phyloP scores from a whole-genome alignment of 164 flowering plant species.

The Kalanchoe fedtschenkoi region DNA sequence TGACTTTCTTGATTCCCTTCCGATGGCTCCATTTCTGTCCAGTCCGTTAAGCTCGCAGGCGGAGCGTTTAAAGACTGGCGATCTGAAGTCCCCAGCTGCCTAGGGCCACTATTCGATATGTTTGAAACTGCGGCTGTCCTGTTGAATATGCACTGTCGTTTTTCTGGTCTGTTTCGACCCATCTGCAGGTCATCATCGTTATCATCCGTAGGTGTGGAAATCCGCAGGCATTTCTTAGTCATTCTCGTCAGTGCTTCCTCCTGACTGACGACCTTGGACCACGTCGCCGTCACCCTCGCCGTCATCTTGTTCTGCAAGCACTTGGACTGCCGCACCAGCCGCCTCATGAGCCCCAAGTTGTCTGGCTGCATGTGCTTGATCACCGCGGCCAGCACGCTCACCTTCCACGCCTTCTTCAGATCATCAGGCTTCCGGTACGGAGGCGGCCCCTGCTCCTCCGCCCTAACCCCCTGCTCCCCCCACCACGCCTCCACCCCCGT shows the following conservation, averaged over 20 bases:
- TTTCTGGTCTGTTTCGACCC: too few species aligned
- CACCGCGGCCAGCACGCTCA: slow-evolving; percentile 41
- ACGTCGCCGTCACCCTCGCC: slow-evolving; percentile 43
- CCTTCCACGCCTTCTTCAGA: slow-evolving; percentile 49
- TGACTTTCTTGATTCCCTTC: too few species aligned
- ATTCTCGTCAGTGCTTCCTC: slow-evolving; percentile 38
- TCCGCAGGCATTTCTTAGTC: too few species aligned
- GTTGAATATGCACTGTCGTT: too few species aligned
- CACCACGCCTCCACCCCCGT: slow-evolving; percentile 44
- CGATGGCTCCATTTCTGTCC: too few species aligned
- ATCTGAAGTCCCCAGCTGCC: too few species aligned
- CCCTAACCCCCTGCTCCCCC: slow-evolving; percentile 33
- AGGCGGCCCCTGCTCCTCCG: slow-evolving; percentile 39
- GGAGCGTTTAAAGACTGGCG: too few species aligned
- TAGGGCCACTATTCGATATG: too few species aligned
- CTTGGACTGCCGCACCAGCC: slow-evolving; percentile 51
- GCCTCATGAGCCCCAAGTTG: slow-evolving; percentile 35
- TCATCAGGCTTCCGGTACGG: slow-evolving; percentile 57
- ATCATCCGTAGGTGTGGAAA: too few species aligned
- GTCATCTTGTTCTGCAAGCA: slow-evolving; percentile 57
- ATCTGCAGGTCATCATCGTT: too few species aligned
- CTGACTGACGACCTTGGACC: slow-evolving; percentile 41
- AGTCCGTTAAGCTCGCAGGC: too few species aligned
- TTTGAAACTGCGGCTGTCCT: too few species aligned
- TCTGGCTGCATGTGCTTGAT: slow-evolving; percentile 53